Evolutionary conservation across 257 asterid genomes (phyloP).

Genomic region (Ballota nigra): DNA sequence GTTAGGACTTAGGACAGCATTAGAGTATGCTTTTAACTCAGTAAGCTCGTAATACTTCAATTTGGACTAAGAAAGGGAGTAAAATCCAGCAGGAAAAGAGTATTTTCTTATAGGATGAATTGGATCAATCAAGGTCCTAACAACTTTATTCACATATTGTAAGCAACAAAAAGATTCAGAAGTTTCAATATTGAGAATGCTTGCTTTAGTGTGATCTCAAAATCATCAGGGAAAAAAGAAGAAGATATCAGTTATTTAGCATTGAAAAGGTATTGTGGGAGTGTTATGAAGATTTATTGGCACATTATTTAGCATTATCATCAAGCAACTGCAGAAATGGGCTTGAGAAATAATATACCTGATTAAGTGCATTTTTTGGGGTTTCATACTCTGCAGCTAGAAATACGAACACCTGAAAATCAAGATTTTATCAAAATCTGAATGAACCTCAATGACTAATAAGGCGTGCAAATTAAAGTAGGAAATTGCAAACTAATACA

Average conservation of each 20-base stretch:
- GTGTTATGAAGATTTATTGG: background rate
- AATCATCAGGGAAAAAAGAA: background rate
- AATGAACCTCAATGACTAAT: background rate
- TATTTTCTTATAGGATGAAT: background rate
- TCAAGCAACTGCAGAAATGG: background rate
- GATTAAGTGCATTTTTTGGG: conserved; percentile 19
- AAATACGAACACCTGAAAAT: conserved; percentile 21
- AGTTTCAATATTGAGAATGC: background rate
- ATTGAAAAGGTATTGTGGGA: background rate
- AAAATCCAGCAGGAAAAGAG: background rate
- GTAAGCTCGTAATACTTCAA: background rate
- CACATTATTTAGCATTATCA: background rate
- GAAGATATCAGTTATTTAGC: background rate
- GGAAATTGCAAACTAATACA: background rate
- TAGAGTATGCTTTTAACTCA: background rate
- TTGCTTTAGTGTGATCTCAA: background rate
- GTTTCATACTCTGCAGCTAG: conserved; percentile 19
- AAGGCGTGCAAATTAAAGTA: background rate
- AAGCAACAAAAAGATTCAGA: too few species aligned
- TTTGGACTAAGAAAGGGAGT: background rate
- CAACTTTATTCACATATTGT: too few species aligned
- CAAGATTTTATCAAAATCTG: background rate
- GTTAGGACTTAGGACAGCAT: too few species aligned
- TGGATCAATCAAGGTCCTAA: too few species aligned
- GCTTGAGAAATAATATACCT: background rate